Evolutionary conservation across 139 green algal species (phyloP).

Genomic region (Nannochloris sp.): DNA sequence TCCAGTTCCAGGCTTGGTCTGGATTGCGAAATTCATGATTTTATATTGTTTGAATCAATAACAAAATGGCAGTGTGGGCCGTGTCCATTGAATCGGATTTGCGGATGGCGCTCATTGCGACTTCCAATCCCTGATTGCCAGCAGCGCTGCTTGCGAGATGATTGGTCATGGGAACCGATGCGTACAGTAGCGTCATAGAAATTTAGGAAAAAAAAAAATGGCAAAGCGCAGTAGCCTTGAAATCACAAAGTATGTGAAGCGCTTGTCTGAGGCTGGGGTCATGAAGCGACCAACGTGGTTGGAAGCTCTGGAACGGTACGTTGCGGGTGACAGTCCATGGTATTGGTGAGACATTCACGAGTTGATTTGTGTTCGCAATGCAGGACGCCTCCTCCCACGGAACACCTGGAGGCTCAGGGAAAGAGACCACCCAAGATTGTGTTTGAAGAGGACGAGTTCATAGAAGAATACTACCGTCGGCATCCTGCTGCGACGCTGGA

Average conservation of each 20-base stretch:
- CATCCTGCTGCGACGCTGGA: conserved; percentile 23
- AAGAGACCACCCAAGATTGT: conserved; percentile 11
- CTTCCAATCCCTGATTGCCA: too few species aligned
- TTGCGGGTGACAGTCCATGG: not conserved
- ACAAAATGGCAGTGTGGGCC: too few species aligned
- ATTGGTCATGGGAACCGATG: too few species aligned
- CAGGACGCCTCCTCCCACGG: conserved; percentile 11
- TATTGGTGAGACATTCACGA: not conserved
- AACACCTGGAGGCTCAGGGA: conserved; percentile 1
- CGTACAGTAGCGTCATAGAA: too few species aligned
- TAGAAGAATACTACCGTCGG: conserved; percentile 23
- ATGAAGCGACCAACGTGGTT: conserved; percentile 24
- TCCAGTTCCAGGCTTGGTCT: too few species aligned
- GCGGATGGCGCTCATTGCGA: too few species aligned
- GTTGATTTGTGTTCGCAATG: not conserved
- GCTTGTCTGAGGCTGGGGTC: conserved; percentile 19
- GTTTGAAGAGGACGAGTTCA: conserved; percentile 25
- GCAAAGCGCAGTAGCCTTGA: not conserved
- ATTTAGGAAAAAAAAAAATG: not conserved
- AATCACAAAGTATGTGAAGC: conserved; percentile 16
- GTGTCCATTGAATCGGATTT: too few species aligned
- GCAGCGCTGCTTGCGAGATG: too few species aligned
- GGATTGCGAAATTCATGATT: too few species aligned
- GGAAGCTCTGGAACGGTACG: conserved; percentile 18
- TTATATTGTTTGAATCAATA: too few species aligned